Base-by-base conservation (phyloP, 352 stramenopile species). In the Pythium utonaiense region DNA sequence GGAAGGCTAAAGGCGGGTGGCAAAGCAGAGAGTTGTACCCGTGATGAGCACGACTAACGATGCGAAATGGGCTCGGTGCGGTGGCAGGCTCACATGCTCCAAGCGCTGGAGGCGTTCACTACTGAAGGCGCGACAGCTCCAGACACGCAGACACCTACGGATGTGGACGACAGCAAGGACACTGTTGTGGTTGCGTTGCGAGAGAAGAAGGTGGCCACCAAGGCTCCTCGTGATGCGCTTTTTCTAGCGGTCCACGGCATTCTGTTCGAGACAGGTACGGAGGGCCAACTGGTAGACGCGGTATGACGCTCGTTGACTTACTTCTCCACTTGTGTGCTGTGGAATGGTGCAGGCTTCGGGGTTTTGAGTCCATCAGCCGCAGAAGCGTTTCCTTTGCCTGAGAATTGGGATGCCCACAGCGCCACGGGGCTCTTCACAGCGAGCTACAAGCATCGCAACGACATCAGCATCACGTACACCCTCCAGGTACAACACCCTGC, bases 181-280 rank as follows among this genome's bases (percentile, higher is more conserved):
- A 24, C 60, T 21, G 47, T 91, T 48, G 56, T 71, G 9, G 53
- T 57, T 1, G 66, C 66, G n/a, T 54, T 95, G 59, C 69, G 70
- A 17, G 57, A 55, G 27, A 86, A 85, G 30, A 45, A 66, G 0
- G 67, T 88, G 31, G 67, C 47, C 3, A 82, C 90, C 19, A 73
- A 80, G 33, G 53, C 61, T 22, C 57, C 77, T 6, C 74, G 78
- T 25, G 82, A 95, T 50, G 82, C 79, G 40, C 66, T 95, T 0
- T 91, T 93, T 50, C 56, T 88, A 22, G 77, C 75, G 1, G 71
- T 91, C 17, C 86, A 95, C 48, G 79, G 64, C 8, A 69, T 95
- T 63, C 65, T 89, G 22, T 66, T 86, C 47, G 86, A 95, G 65
- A 67, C 70, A 47, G 83, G 86, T 95, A 63, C 10, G 64, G 47